A percentile compares a stretch with the other conserved stretches of the same genome.
Evolutionary conservation across 2,329 filamentous ascomycete species (phyloP).

Genomic region (Colletotrichum sp.): DNA sequence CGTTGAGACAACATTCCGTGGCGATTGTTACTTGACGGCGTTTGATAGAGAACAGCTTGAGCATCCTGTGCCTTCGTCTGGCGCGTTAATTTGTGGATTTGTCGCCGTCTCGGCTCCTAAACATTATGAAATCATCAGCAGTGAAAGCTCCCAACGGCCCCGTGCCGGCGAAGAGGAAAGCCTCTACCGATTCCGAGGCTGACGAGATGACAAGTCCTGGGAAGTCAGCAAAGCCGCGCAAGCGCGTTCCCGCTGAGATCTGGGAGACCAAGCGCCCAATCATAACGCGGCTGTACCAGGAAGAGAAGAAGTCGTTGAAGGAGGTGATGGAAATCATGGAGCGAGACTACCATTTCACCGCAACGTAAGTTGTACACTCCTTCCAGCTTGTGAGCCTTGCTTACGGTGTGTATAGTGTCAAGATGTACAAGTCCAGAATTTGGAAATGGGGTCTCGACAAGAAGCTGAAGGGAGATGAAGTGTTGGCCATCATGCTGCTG

Average conservation of each 20-base stretch:
- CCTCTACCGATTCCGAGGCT: slow-evolving; percentile 31
- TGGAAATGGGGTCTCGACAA: slow-evolving; percentile 47
- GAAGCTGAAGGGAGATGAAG: slow-evolving; percentile 46
- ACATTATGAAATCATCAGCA: neutral
- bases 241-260: slow-evolving; percentile 35
- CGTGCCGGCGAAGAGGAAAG: slow-evolving; percentile 24
- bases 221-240: slow-evolving; percentile 21
- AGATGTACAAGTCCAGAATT: slow-evolving; percentile 49
- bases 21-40: neutral
- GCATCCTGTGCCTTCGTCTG: neutral
- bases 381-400: neutral
- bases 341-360: slow-evolving; percentile 40
- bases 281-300: slow-evolving; percentile 44
- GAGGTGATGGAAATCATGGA: slow-evolving; percentile 45
- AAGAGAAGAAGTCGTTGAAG: slow-evolving; percentile 44
- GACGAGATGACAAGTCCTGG: slow-evolving; percentile 30
- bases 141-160: neutral
- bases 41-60: neutral
- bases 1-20: neutral
- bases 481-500: slow-evolving; percentile 41
- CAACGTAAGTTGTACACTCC: slow-evolving; percentile 37
- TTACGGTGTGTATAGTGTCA: slow-evolving; percentile 32
- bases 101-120: neutral
- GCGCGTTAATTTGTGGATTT: neutral
- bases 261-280: slow-evolving; percentile 39